phyloP scores from a whole-genome alignment of 345 rosid genomes.

The Eucalyptus pumila region DNA sequence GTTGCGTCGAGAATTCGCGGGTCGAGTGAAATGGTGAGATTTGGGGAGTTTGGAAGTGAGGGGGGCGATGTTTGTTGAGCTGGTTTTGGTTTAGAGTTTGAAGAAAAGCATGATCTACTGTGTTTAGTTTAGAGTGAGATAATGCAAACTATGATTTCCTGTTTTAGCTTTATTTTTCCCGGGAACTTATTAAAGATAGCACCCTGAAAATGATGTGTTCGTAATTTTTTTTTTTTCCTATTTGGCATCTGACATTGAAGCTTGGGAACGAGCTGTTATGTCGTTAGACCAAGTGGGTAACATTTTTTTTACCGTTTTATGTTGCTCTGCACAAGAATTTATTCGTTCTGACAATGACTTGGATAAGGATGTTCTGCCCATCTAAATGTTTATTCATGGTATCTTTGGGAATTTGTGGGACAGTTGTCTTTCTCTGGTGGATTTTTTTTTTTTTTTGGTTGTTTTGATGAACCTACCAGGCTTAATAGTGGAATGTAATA shows the following conservation, averaged over 20 bases:
- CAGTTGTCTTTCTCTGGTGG: not conserved
- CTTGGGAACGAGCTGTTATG: not conserved
- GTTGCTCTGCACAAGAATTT: not conserved
- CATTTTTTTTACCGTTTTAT: not conserved
- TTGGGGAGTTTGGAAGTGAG: not conserved
- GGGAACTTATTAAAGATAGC: not conserved
- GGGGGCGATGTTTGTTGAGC: not conserved
- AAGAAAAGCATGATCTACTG: not conserved
- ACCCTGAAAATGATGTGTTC: not conserved
- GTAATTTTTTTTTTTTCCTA: not conserved
- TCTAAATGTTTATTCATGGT: not conserved
- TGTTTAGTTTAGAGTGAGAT: not conserved
- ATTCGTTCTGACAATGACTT: not conserved
- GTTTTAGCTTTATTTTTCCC: not conserved
- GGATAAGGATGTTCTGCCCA: not conserved
- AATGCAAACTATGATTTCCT: not conserved
- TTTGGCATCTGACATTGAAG: not conserved
- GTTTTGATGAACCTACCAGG: not conserved
- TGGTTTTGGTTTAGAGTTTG: not conserved
- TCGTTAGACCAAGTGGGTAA: not conserved
- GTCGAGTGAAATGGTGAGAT: not conserved
- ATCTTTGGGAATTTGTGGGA: not conserved
- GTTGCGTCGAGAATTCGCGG: not conserved
- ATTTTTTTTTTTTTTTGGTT: not conserved
- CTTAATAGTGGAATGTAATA: not conserved